Evolutionary conservation across 2,329 filamentous ascomycete species (phyloP).

Genomic region (Arthroderma sp.): DNA sequence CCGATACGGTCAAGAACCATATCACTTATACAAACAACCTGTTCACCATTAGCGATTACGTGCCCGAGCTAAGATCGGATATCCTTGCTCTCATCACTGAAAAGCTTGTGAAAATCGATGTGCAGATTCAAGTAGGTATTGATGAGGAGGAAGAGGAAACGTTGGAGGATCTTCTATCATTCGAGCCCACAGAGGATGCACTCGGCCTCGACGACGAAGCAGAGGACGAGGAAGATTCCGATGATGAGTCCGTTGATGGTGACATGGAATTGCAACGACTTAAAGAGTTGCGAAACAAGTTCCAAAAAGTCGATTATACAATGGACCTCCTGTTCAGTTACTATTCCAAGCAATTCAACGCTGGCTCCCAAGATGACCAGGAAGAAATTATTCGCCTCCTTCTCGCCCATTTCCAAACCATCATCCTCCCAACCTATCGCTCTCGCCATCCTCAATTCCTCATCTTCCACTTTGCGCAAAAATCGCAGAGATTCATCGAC

Average conservation of each 20-base stretch:
- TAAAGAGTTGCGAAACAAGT: constrained; percentile 65
- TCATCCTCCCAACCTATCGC: constrained; percentile 80
- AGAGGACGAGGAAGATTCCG: constrained; percentile 43
- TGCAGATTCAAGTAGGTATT: constrained; percentile 85
- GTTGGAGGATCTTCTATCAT: constrained; percentile 55
- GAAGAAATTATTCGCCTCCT: constrained; percentile 65
- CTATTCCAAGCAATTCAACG: constrained; percentile 59
- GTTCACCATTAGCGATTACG: constrained; percentile 61
- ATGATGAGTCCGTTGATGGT: constrained; percentile 40
- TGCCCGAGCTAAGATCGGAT: constrained; percentile 63
- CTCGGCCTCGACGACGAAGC: constrained; percentile 16
- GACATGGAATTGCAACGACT: constrained; percentile 34
- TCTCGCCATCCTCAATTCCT: constrained; percentile 92
- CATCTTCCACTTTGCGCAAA: constrained; percentile 87
- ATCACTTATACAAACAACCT: constrained; percentile 81
- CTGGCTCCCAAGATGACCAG: constrained; percentile 54
- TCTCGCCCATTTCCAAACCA: constrained; percentile 70
- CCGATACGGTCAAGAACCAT: constrained; percentile 65
- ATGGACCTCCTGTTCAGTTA: constrained; percentile 78
- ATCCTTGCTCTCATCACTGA: constrained; percentile 74
- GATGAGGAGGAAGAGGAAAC: constrained; percentile 86
- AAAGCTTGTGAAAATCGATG: constrained; percentile 82
- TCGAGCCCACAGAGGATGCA: constrained; percentile 13
- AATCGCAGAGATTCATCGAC: constrained; percentile 62
- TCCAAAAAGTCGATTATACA: constrained; percentile 82